A percentile compares a stretch with the other conserved stretches of the same genome.
Conservation (phyloP, 2,329 filamentous ascomycete species). For the Fusarium bactridioides region DNA sequence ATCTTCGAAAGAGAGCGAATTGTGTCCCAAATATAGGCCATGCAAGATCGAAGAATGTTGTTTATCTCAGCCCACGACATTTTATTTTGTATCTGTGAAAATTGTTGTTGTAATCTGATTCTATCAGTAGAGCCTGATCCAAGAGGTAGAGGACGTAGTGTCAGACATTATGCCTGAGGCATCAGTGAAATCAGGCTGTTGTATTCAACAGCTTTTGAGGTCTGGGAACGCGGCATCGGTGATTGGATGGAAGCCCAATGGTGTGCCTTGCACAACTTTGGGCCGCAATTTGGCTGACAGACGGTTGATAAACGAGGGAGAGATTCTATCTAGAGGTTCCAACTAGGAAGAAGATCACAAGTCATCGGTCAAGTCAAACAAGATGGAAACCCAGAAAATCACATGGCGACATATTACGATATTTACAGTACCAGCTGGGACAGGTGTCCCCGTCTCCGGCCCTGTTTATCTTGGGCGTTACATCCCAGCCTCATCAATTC, state of each 20-base stretch:
- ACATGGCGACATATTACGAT: background rate
- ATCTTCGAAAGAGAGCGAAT: accelerated
- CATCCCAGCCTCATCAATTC: background rate
- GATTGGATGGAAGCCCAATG: background rate
- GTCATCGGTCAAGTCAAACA: background rate
- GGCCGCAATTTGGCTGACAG: background rate
- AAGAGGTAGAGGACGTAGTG: accelerated
- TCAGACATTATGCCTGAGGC: background rate
- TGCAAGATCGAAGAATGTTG: background rate
- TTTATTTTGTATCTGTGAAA: too few species aligned
- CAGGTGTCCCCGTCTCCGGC: background rate
- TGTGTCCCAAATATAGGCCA: background rate
- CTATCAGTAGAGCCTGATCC: background rate
- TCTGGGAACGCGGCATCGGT: background rate
- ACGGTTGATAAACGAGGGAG: background rate
- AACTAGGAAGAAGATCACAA: accelerated
- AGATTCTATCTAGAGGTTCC: background rate
- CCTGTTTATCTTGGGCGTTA: background rate
- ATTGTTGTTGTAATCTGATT: background rate
- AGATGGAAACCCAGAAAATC: background rate
- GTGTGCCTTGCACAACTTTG: background rate
- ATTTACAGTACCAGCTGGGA: background rate
- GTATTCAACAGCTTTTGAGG: background rate
- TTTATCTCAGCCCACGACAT: background rate
- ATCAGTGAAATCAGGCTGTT: background rate